A percentile compares a stretch with the other conserved stretches of the same genome.
phyloP scores from a whole-genome alignment of 2,329 filamentous ascomycete genomes.

The Cladophialophora carrionii region DNA sequence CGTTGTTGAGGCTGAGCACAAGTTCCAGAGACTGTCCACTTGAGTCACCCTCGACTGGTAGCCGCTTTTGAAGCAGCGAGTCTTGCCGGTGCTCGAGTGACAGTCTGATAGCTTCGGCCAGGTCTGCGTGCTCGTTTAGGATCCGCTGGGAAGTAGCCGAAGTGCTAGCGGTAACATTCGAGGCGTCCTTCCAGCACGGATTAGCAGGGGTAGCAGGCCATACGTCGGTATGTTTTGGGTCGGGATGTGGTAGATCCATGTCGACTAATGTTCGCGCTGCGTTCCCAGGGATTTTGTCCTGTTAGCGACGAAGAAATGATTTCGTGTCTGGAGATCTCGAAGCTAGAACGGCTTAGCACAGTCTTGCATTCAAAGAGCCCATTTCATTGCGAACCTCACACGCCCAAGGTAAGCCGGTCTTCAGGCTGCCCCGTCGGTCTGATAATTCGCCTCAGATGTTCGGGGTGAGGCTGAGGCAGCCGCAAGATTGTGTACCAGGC shows the following conservation, averaged over 20 bases:
- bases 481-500: background rate
- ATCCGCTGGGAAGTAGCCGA: background rate
- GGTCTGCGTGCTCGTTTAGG: conserved; percentile 7
- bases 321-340: background rate
- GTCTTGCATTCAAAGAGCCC: background rate
- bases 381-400: background rate
- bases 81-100: conserved; percentile 18
- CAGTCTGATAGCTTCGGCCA: conserved; percentile 17
- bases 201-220: background rate
- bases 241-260: background rate
- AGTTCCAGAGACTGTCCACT: background rate
- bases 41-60: background rate
- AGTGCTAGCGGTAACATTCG: background rate
- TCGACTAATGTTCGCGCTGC: background rate
- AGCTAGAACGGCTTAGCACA: background rate
- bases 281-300: background rate
- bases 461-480: background rate
- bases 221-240: background rate
- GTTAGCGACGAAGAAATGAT: background rate
- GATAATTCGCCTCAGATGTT: background rate
- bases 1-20: conserved; percentile 34
- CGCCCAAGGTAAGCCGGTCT: background rate
- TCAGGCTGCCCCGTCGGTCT: background rate
- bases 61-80: background rate
- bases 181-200: background rate